Percentiles rank a stretch among this genome's conserved stretches.
phyloP scores from a whole-genome alignment of 78 protist genomes.

The Chrysochromulina tobinii region DNA sequence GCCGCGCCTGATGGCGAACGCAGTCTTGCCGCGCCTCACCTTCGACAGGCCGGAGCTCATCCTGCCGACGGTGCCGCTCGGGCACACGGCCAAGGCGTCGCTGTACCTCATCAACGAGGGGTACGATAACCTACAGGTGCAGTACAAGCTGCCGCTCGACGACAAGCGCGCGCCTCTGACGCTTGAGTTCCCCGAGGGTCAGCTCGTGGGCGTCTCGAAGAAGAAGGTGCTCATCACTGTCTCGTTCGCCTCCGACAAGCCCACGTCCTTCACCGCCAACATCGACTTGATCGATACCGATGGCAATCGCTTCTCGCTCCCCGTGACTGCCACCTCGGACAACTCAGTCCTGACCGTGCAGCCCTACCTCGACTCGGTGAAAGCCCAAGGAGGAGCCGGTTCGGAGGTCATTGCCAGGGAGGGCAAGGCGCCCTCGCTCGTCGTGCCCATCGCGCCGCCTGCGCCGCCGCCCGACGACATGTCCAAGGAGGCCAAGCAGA shows the following conservation, averaged over 20 bases:
- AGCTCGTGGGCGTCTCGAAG: not conserved
- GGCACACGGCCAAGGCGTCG: constrained; percentile 7
- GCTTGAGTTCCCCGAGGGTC: constrained; percentile 65
- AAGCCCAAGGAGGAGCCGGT: not conserved
- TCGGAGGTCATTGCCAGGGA: no score
- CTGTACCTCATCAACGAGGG: constrained; percentile 64
- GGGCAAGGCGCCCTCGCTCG: no score
- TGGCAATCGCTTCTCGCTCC: constrained; percentile 50
- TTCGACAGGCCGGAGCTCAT: constrained; percentile 62
- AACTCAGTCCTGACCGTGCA: constrained; percentile 33
- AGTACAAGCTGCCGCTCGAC: constrained; percentile 53
- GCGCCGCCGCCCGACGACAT: no score
- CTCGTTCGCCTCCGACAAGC: constrained; percentile 20
- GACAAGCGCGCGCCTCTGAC: constrained; percentile 37
- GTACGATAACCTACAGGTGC: constrained; percentile 59
- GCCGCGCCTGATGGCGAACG: constrained; percentile 28
- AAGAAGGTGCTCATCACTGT: constrained; percentile 22
- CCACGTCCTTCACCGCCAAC: constrained; percentile 63
- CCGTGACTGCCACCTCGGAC: constrained; percentile 63
- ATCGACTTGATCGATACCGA: constrained; percentile 57
- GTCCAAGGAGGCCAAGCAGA: no score
- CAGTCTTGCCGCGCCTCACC: constrained; percentile 45
- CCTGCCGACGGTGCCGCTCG: constrained; percentile 69
- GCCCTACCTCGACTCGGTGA: constrained; percentile 14
- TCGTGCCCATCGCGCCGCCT: no score